phyloP scores from a whole-genome alignment of 176 grass and related monocot species.

The Olyra latifolia region DNA sequence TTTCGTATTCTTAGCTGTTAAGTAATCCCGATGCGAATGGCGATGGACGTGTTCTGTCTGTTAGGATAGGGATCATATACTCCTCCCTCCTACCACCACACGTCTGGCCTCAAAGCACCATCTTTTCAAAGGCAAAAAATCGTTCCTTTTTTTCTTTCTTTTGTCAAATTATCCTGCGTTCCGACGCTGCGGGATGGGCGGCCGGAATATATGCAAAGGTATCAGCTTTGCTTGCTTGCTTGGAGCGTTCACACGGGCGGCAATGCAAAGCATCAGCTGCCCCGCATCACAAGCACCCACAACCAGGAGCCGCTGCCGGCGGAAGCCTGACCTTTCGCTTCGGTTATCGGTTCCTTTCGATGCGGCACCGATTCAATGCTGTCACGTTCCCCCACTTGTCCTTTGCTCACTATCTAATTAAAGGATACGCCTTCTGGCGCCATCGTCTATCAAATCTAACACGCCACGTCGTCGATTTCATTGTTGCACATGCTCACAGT shows the following conservation, averaged over 20 bases:
- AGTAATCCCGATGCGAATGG: background rate
- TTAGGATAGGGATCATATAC: no score
- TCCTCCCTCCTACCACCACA: no score
- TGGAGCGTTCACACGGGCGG: background rate
- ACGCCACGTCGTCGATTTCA: background rate
- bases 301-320: no score
- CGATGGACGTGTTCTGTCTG: no score
- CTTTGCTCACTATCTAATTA: background rate
- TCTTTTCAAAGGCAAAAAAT: no score
- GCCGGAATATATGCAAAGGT: background rate
- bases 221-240: background rate
- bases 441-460: background rate
- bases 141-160: no score
- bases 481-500: background rate
- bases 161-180: background rate
- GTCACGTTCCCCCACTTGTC: background rate
- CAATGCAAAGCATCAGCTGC: background rate
- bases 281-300: no score
- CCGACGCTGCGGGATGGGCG: background rate
- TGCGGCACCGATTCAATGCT: no score
- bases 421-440: background rate
- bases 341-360: conserved; percentile 36
- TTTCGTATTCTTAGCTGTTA: background rate
- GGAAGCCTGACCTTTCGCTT: background rate
- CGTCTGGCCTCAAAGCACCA: no score